Conservation (phyloP, 1,284 basidiomycete species). For the Waitea zeae region DNA sequence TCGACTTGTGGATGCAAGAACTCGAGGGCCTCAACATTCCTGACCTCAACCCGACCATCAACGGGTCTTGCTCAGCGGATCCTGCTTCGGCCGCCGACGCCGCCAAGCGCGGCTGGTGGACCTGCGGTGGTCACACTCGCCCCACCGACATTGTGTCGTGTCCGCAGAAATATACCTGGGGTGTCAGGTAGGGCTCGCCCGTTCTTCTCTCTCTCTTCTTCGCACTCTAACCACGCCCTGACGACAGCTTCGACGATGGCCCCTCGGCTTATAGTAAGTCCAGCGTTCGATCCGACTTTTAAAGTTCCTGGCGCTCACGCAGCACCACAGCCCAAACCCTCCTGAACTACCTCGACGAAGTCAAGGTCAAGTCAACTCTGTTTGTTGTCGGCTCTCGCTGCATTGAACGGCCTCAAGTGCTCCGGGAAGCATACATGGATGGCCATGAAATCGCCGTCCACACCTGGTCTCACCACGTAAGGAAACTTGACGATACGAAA, state of each 20-base stretch:
- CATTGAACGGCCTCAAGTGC: slow-evolving; percentile 60
- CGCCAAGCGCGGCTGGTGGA: slow-evolving; percentile 62
- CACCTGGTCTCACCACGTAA: slow-evolving; percentile 60
- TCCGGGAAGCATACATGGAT: slow-evolving; percentile 72
- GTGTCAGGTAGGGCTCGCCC: too few relatives aligned
- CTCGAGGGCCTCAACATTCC: slow-evolving; percentile 60
- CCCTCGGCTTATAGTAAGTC: slow-evolving; percentile 72
- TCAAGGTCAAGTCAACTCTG: slow-evolving; percentile 70
- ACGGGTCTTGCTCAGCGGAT: slow-evolving; percentile 50
- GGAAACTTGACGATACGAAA: slow-evolving; percentile 5
- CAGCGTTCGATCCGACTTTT: slow-evolving; percentile 14
- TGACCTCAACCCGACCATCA: slow-evolving; percentile 33
- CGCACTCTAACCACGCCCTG: slow-evolving; percentile 2
- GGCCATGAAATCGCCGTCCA: slow-evolving; percentile 72
- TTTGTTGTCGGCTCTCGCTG: slow-evolving; percentile 88
- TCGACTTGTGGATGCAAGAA: slow-evolving; percentile 60
- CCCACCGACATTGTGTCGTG: slow-evolving; percentile 52
- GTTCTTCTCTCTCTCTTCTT: slow-evolving; percentile 3
- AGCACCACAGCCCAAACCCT: slow-evolving; percentile 44
- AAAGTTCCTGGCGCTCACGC: slow-evolving; percentile 4
- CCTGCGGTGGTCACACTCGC: slow-evolving; percentile 73
- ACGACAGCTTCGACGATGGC: slow-evolving; percentile 71
- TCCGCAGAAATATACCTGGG: slow-evolving; percentile 71
- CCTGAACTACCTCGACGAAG: slow-evolving; percentile 48
- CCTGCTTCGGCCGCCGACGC: slow-evolving; percentile 41